Base-by-base conservation (phyloP, 345 rosid genomes). In the Salix suchowensis region DNA sequence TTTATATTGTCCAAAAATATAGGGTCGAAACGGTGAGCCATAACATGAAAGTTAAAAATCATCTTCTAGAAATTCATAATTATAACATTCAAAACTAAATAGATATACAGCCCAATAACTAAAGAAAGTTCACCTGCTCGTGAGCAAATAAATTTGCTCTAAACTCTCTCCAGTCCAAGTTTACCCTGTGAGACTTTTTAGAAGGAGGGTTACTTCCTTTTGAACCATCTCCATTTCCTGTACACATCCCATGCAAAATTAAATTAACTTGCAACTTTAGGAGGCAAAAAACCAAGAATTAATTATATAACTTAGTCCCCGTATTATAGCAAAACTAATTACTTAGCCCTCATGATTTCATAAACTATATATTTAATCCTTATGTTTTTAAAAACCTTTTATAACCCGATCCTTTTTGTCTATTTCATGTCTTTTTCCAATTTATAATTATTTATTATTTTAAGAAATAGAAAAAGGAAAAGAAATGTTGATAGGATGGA, bases 131-230 rank as follows among this genome's bases (percentile, higher is more conserved):
- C 82, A 93, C 98, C 98, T 93, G 90, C 75, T 91, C 97, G 72
- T 83, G 86, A 66, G 84, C 79, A 84, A 88, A 87, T 73, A 95
- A 82, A 83, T 82, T 88, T 34, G 97, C 98, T 81, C 98, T 88
- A 82, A 95, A 95, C 77, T 88, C 96, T 88, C 98, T 89, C 98
- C 98, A 95, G 76, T 95, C 96, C 67, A 46, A 81, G 64, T 77
- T 86, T 16, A 76, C 69, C 68, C 72, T 82, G 46, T 80, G 79
- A 16, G 93, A 80, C 79, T 90, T 93, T 61, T 89, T 89, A 74
- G 92, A 80, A 40, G 88, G 77, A 55, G 89, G 81, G 72, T 87
- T 86, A 64, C 85, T 89, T 70, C 82, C 89, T 81, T 82, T 88
- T 42, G 88, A 80, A 80, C 86, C 87, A 79, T 88, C 90, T 34